Evolutionary conservation across 768 basidiomycete genomes (phyloP).

Genomic region (Boletus patriciae): DNA sequence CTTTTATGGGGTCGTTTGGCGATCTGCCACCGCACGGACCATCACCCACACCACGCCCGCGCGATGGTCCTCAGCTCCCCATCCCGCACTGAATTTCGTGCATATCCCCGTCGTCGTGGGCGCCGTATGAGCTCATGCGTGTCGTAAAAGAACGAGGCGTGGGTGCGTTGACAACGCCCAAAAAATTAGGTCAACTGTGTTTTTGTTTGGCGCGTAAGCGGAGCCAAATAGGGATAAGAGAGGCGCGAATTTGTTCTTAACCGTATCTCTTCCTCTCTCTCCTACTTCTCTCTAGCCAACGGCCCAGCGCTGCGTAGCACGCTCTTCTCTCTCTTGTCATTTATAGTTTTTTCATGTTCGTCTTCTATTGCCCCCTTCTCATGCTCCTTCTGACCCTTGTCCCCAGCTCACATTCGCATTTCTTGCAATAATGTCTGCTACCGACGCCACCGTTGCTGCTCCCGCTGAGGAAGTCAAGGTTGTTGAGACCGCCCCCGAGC

Average conservation of each 20-base stretch:
- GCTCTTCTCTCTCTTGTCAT: constrained; percentile 59
- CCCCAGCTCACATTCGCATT: constrained; percentile 54
- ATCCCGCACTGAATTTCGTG: background rate
- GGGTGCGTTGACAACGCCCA: constrained; percentile 13
- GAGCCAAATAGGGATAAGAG: constrained; percentile 45
- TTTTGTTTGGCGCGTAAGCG: constrained; percentile 42
- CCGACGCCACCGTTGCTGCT: constrained; percentile 53
- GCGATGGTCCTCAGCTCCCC: background rate
- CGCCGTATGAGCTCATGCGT: constrained; percentile 8
- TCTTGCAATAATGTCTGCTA: constrained; percentile 80
- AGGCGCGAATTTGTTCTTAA: constrained; percentile 36
- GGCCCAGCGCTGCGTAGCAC: constrained; percentile 56
- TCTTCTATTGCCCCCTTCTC: constrained; percentile 16
- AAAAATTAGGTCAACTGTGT: constrained; percentile 35
- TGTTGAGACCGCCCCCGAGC: constrained; percentile 40
- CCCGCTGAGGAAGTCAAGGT: constrained; percentile 56
- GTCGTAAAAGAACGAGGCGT: constrained; percentile 3
- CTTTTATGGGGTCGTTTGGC: constrained; percentile 15
- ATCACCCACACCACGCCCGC: background rate
- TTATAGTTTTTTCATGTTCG: constrained; percentile 53
- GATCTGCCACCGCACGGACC: constrained; percentile 36
- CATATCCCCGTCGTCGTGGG: background rate
- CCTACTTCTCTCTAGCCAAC: constrained; percentile 56
- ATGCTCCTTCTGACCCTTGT: constrained; percentile 5
- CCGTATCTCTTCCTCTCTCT: constrained; percentile 52